These are phyloP conservation scores for Hypsizygus marmoreus DNA, from an alignment of 768 basidiomycete species.

Conservation along the genomic window DNA sequence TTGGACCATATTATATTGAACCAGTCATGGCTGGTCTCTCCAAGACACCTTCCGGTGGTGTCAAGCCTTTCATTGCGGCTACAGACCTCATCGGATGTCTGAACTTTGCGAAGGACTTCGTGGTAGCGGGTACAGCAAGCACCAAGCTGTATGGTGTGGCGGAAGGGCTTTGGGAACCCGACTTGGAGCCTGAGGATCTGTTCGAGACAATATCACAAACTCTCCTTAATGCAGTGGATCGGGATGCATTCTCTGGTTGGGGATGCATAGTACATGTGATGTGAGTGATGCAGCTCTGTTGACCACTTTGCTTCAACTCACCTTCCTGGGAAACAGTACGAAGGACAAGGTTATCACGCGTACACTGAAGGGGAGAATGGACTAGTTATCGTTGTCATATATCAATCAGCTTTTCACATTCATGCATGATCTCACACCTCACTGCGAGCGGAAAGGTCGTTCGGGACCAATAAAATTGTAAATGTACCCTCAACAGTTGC, in stretches of 20 bases:
- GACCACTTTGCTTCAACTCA: neutral
- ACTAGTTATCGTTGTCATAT: slow-evolving; percentile 47
- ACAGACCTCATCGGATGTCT: slow-evolving; percentile 94
- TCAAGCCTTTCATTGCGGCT: slow-evolving; percentile 92
- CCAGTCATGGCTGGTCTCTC: slow-evolving; percentile 94
- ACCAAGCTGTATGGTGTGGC: slow-evolving; percentile 95
- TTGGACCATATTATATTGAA: slow-evolving; percentile 95
- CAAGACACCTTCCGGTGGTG: slow-evolving; percentile 66
- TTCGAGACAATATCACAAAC: slow-evolving; percentile 99
- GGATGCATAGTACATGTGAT: slow-evolving; percentile 94
- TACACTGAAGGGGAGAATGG: slow-evolving; percentile 90
- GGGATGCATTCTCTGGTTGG: slow-evolving; percentile 97
- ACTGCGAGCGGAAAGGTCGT: neutral
- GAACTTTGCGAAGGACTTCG: slow-evolving; percentile 95
- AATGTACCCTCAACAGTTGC: neutral
- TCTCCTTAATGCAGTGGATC: slow-evolving; percentile 89
- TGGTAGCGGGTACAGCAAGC: slow-evolving; percentile 91
- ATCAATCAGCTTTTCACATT: neutral
- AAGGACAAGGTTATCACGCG: slow-evolving; percentile 80
- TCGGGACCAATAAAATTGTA: neutral
- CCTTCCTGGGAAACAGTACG: slow-evolving; percentile 44
- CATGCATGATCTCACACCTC: neutral
- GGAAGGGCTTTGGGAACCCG: slow-evolving; percentile 98
- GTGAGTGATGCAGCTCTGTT: slow-evolving; percentile 49
- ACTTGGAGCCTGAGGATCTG: slow-evolving; percentile 92